Evolutionary conservation across 2,329 filamentous ascomycete species (phyloP).

Genomic region (Botryotinia globosa): DNA sequence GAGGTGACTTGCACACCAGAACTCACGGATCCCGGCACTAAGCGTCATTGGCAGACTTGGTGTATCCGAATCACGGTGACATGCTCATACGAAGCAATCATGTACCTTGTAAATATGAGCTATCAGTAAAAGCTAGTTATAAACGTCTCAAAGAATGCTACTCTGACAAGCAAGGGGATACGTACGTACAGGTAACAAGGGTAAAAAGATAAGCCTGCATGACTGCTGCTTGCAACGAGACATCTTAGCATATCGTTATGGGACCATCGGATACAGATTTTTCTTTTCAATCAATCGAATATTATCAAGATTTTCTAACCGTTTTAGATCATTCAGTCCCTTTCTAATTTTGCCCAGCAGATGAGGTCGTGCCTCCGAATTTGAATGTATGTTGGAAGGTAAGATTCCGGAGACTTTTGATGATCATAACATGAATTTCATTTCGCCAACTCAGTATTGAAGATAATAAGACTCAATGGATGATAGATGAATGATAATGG

Average conservation of each 20-base stretch:
- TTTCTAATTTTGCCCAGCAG: not conserved
- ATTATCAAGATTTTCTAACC: not conserved
- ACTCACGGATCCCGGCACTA: too few relatives aligned
- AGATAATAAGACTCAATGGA: not conserved
- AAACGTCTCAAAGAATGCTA: not conserved
- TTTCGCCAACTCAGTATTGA: not conserved
- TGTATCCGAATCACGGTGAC: not conserved
- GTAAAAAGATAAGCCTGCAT: not conserved
- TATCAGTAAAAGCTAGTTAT: not conserved
- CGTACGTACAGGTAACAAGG: not conserved
- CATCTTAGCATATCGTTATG: not conserved
- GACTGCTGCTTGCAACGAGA: not conserved
- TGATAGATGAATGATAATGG: not conserved
- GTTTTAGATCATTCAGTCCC: not conserved
- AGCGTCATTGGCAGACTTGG: not conserved
- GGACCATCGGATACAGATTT: not conserved
- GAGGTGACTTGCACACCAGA: not conserved
- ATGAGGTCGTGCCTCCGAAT: not conserved
- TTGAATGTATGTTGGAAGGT: not conserved
- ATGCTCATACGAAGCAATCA: not conserved
- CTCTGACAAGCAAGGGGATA: slow-evolving; percentile 5
- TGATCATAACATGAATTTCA: not conserved
- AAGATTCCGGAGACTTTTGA: not conserved
- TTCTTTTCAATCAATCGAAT: not conserved
- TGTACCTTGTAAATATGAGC: not conserved